Evolutionary conservation across 2,329 filamentous ascomycete species (phyloP).

Genomic region (Endoconidiophora polonica): DNA sequence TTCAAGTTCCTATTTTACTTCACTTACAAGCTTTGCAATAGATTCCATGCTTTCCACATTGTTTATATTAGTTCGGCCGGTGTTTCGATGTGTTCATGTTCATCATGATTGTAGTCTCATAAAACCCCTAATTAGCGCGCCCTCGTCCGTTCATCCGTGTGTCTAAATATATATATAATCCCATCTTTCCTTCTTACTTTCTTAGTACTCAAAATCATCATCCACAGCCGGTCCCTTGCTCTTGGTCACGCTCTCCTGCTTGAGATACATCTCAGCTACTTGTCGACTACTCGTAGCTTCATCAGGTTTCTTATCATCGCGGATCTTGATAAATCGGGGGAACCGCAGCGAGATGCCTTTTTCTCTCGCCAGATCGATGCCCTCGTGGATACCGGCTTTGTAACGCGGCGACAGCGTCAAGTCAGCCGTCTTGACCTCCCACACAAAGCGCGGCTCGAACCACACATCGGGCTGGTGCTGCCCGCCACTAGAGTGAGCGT

Average conservation of each 20-base stretch:
- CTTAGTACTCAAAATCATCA: constrained; percentile 92
- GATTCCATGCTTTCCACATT: neutral
- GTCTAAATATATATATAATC: neutral
- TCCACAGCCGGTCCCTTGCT: constrained; percentile 75
- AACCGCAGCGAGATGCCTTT: constrained; percentile 81
- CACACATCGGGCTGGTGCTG: constrained; percentile 97
- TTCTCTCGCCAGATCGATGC: constrained; percentile 52
- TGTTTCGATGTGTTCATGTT: neutral
- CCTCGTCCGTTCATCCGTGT: neutral
- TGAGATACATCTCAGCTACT: constrained; percentile 92
- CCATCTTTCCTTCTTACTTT: neutral
- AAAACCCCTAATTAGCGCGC: neutral
- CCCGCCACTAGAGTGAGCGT: constrained; percentile 63
- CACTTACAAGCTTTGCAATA: too few species aligned
- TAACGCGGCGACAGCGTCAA: constrained; percentile 84
- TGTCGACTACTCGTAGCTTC: constrained; percentile 70
- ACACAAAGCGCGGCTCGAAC: constrained; percentile 89
- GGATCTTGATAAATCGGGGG: constrained; percentile 75
- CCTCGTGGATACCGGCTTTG: constrained; percentile 72
- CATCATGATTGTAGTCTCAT: neutral
- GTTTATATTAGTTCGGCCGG: neutral
- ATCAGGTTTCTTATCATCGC: constrained; percentile 92
- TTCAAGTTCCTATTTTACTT: too few species aligned
- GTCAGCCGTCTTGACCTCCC: constrained; percentile 96
- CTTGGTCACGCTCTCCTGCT: constrained; percentile 80